phyloP scores from a whole-genome alignment of 2,329 filamentous ascomycete species.

The Beauveria sp. region DNA sequence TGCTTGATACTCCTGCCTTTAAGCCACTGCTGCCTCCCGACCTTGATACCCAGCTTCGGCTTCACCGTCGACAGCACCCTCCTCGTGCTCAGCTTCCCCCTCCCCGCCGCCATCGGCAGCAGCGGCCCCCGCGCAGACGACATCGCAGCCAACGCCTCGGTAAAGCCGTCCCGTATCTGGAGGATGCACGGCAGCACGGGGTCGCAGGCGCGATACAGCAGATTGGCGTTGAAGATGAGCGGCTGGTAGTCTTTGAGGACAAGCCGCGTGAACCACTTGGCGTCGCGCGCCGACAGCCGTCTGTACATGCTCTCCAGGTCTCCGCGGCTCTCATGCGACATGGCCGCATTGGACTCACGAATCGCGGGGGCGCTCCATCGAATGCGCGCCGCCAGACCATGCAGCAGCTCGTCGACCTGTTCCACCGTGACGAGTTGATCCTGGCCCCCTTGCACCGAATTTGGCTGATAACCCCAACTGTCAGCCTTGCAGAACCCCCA shows the following conservation, averaged over 20 bases:
- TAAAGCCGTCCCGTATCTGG: conserved; percentile 61
- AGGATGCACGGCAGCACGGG: conserved; percentile 62
- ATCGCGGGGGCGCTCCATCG: conserved; percentile 63
- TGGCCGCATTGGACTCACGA: conserved; percentile 27
- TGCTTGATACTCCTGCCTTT: conserved; percentile 68
- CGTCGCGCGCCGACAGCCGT: conserved; percentile 57
- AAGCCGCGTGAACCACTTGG: conserved; percentile 81
- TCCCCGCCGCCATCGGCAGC: conserved; percentile 11
- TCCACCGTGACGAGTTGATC: conserved; percentile 52
- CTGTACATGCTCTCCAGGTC: conserved; percentile 50
- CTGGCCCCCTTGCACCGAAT: conserved; percentile 26
- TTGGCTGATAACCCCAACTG: conserved; percentile 31
- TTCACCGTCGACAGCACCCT: conserved; percentile 30
- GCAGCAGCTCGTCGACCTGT: conserved; percentile 61
- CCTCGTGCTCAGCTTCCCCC: conserved; percentile 10
- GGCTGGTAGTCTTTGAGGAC: conserved; percentile 71
- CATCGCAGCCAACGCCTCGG: conserved; percentile 49
- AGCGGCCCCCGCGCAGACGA: conserved; percentile 22
- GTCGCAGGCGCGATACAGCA: conserved; percentile 56
- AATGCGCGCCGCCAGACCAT: conserved; percentile 59
- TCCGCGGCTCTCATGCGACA: conserved; percentile 27
- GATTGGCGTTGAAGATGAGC: conserved; percentile 49
- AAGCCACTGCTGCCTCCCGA: conserved; percentile 56
- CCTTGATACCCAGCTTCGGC: conserved; percentile 53
- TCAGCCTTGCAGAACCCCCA: background rate